Evolutionary conservation across 1,284 basidiomycete genomes (phyloP), one percentile per base, ranked within the genome.

Genomic region (Tilletiopsis washingtonensis): DNA sequence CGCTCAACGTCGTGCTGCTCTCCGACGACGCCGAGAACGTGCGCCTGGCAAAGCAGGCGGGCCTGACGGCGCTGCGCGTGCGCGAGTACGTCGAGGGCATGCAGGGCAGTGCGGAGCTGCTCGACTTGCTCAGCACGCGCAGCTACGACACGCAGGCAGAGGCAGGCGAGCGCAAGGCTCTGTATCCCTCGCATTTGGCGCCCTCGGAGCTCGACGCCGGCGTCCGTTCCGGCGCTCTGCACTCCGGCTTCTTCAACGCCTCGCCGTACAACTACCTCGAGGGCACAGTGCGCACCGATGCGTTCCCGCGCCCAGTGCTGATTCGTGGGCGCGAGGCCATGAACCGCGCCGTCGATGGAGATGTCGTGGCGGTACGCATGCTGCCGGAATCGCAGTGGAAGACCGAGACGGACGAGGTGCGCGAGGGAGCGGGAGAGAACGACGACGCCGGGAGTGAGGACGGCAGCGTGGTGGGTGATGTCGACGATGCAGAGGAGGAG

Each of bases 291-390:
- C 79, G 81, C 4, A 84, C 85, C 0, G 80, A 83, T 1, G 80
- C 79, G 0, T 85, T 87, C 59, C 76, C 78, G 15, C 89, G 86
- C 64, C 84, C 89, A 0, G 79, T 98, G 9, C 78, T 98, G 6
- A 78, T 99, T 2, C 80, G 89, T 19, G 91, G 93, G 0, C 79
- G 91, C 24, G 84, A 93, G 74, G 83, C 88, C 51, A 96, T 97
- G 87, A 99, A 99, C 72, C 82, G 94, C 23, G 83, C 91, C 0
- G 86, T 97, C 3, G 83, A 96, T 49, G 91, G 94, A 1, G 94
- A 99, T 68, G 76, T 94, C 15, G 91, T 98, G 0, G 89, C 85
- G 0, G 84, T 99, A 1, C 84, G 96, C 71, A 78, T 98, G 0
- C 85, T 97, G 51, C 82, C 85, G 19, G 82, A 93, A 74, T 80